Base-by-base conservation (phyloP, 1,284 basidiomycete genomes). In the Quambalaria eucalypti region DNA sequence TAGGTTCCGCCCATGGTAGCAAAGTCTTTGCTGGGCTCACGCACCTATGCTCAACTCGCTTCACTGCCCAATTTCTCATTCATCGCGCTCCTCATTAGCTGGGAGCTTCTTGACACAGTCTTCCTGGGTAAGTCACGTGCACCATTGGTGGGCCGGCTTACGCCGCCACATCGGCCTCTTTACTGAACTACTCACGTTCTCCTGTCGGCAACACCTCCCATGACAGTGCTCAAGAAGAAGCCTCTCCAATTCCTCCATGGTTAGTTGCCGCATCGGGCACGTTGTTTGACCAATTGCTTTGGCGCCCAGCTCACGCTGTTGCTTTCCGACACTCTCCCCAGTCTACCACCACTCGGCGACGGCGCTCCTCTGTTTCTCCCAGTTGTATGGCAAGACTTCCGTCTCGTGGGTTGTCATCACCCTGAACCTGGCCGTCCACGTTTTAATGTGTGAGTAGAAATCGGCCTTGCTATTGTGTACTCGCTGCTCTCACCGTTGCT, bases 311-410 rank as follows among this genome's bases (percentile, higher is more conserved):
- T n/a, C n/a, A n/a, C n/a, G n/a, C n/a, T n/a, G n/a, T n/a, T n/a
- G n/a, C n/a, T n/a, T n/a, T n/a, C n/a, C n/a, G n/a, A n/a, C n/a
- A n/a, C n/a, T n/a, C n/a, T n/a, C n/a, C n/a, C n/a, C n/a, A n/a
- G n/a, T 97, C 67, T 97, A 95, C 82, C 93, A 97, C 78, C 93
- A 97, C 80, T 90, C 92, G 60, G 93, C 92, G n/a, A 97, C 93
- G 55, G 93, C 93, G 57, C 78, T 93, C 53, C 81, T 98, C 59
- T 97, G 93, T 80, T 97, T 85, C 77, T 85, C 86, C 55, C 92
- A 98, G 79, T 82, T 98, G 62, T 87, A 93, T 69, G 92, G 74
- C 30, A 65, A 64, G 50, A 95, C 73, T 83, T 95, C 61, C 51
- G 33, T 66, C 56, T 95, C 93, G 62, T 99, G 95, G 95, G 84